Evolutionary conservation across 345 rosid genomes (phyloP), one percentile per base, ranked within the genome.

Genomic region (Capsella bursapastoris): DNA sequence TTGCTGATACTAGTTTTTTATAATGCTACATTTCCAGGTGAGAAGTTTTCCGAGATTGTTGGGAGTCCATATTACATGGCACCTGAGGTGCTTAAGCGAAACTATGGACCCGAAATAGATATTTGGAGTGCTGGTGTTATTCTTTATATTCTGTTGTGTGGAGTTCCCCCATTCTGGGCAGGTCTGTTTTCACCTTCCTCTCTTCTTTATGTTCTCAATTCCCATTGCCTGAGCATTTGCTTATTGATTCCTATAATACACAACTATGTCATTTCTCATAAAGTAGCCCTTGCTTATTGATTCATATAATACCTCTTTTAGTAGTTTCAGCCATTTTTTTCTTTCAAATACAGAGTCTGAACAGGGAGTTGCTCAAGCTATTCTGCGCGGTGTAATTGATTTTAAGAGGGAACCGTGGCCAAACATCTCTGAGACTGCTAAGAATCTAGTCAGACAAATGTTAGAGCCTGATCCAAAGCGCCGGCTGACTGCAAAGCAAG

Each of bases 301-400:
- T 47, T 32, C 51, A 12, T 38, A 16, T 58, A 2, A 27, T 51
- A 25, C 49, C 25, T 22, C 25, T 22, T 22, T 22, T 22, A 22
- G 12, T 66, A 6, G 62, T 66, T 32, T 34, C 49, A 66, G 10
- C 55, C 43, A 29, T 1, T 47, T 56, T 56, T 63, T 56, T 22
- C 66, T 56, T 58, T 65, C 68, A 34, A 59, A 31, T 43, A 81
- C 91, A 96, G 99, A 96, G 81, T 92, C 98, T 35, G 99, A 96
- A 81, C 99, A 96, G 88, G 99, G 99, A 64, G 99, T 96, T 82
- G 99, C 99, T n/a, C 99, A 96, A 77, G 98, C 99, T 79, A 96
- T 96, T 72, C 82, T 96, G 75, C 98, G 97, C 1, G 99, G 99
- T 62, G 41, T 84, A 65, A 96, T 96, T 81, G 99, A 96, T 85